Base-by-base conservation (phyloP, 139 green algal genomes). In the Coelastrella sp. region DNA sequence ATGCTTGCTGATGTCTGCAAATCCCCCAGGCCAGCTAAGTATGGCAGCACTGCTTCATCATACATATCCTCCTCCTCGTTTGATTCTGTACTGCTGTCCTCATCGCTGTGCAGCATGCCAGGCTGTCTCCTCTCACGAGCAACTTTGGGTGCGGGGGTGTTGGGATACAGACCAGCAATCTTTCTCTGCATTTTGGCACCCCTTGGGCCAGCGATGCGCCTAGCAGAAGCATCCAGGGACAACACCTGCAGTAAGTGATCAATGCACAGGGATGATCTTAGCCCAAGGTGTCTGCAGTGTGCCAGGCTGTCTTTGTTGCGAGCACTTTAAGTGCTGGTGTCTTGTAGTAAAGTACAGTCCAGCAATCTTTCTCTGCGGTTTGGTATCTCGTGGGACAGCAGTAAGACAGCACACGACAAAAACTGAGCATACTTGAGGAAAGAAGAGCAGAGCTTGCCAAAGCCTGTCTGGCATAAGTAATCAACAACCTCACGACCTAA, bases 1-100 rank as follows among this genome's bases (percentile, higher is more conserved):
- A 83, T 83, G 77, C 77, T 83, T 66, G 77, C 77, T 66, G 77
- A 83, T 3, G 77, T 83, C 56, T 83, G 77, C 77, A 83, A 54
- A 54, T 83, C 77, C 5, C 77, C 77, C 54, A 83, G 54, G 10
- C 77, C 77, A n/a, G 58, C 58, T 14, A 83, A 54, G 54, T 66
- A 61, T 10, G 79, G 79, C 57, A 71, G 22, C 56, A 85, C 17
- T 13, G 57, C 79, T 47, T 85, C 79, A 85, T 85, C 79, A 85
- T 57, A 73, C 17, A 17, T 5, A 7, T 14, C 57, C 7, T 5
- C 17, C 5, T 11, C 79, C 5, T 64, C 57, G 7, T 56, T 13
- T 17, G 4, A n/a, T 11, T 68, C 79, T 73, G 23, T 17, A 20
- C n/a, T 11, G 32, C 47, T 22, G 7, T 85, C 79, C 16, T 61